Conservation (phyloP, 2,329 filamentous ascomycete genomes). For the Penicillium sumatraense region DNA sequence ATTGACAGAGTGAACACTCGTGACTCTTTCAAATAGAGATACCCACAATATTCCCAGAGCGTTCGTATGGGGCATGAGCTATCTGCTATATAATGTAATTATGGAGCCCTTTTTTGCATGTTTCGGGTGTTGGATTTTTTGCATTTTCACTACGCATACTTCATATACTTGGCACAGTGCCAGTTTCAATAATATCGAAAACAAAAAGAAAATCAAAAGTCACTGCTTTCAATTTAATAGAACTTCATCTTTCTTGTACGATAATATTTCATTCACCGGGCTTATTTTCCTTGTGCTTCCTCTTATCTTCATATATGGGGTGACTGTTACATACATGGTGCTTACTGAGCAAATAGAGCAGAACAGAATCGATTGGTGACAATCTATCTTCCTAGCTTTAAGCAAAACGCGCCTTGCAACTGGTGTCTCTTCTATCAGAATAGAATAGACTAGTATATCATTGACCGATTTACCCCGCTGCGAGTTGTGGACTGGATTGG, state of each 20-base stretch:
- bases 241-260: too few species aligned
- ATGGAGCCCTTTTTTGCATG: conserved; percentile 8
- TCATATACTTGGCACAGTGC: not conserved
- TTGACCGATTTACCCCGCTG: not conserved
- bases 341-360: not conserved
- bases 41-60: not conserved
- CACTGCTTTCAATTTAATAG: too few species aligned
- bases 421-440: not conserved
- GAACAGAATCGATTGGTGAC: not conserved
- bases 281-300: not conserved
- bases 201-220: not conserved
- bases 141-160: not conserved
- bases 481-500: not conserved
- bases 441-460: not conserved
- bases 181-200: too few species aligned
- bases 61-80: not conserved
- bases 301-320: too few species aligned
- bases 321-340: too few species aligned
- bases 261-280: too few species aligned
- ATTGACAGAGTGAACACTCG: conserved; percentile 25
- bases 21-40: conserved; percentile 24
- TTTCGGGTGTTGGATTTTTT: conserved; percentile 8
- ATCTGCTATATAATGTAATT: not conserved
- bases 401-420: not conserved
- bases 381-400: not conserved